Evolutionary conservation across 2,329 filamentous ascomycete genomes (phyloP), one percentile per base, ranked within the genome.

Genomic region (Torrubiella hemipterigena): DNA sequence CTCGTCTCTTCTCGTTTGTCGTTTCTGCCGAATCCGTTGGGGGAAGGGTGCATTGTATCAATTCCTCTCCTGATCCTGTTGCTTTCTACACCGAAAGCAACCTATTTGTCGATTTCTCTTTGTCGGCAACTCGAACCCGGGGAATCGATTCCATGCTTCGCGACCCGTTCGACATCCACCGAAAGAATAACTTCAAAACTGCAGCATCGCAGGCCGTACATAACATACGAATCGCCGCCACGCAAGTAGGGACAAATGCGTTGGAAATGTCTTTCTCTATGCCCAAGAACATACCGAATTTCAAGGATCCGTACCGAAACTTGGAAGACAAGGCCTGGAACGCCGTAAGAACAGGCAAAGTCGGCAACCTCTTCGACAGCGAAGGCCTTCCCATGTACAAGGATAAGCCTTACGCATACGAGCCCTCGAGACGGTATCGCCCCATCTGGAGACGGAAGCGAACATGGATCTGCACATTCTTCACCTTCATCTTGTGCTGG

Each of bases 341-440:
- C 55, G 38, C 63, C 57, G 45, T 49, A 59, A 34, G 55, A 56
- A 27, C 78, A 29, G 69, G 71, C 44, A 73, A 70, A 38, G 63
- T 84, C 21, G 70, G 69, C 30, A 67, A 65, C 36, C 67, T 86
- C 37, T 77, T 87, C 39, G 72, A 77, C 22, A 55, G 54, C 39
- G 47, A 59, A 20, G 54, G 43, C 35, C 62, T 98, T 39, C 91
- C 91, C 27, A 87, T 96, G 81, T 98, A 98, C 64, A 98, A 98
- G 59, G 91, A 98, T 60, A 98, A 98, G 55, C 91, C 91, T n/a
- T 91, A 83, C 51, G 69, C 67, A 30, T 78, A 82, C 46, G 65
- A 71, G 26, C 60, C 67, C 20, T 73, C 72, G 38, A 65, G 70
- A 43, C 70, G 72, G 45, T 63, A 66, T 38, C 65, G 65, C 31